phyloP scores from a whole-genome alignment of 208 protist species.

The Leishmania amazonensis region DNA sequence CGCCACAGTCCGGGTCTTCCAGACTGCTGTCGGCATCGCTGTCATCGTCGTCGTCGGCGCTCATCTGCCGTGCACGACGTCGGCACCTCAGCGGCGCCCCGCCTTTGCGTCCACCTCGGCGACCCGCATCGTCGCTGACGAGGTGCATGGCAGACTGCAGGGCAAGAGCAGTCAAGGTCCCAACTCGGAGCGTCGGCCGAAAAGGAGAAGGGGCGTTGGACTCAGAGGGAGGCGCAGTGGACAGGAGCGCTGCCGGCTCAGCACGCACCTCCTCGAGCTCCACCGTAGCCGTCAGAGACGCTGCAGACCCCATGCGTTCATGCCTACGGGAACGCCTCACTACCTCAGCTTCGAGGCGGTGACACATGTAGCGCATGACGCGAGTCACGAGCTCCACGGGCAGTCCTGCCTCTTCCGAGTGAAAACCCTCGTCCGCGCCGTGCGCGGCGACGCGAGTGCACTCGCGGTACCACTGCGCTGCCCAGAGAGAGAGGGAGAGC shows the following conservation, averaged over 20 bases:
- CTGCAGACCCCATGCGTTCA: background rate
- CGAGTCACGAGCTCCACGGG: constrained; percentile 14
- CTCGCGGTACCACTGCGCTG: constrained; percentile 25
- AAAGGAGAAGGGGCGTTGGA: background rate
- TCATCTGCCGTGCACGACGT: background rate
- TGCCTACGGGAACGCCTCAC: background rate
- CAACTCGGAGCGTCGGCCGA: constrained; percentile 16
- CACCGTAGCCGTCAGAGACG: background rate
- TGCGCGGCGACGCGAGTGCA: constrained; percentile 27
- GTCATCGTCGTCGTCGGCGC: background rate
- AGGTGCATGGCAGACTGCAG: constrained; percentile 3
- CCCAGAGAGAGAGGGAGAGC: constrained; percentile 2
- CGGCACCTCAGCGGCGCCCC: background rate
- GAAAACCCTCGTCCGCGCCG: constrained; percentile 39
- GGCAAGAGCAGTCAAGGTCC: constrained; percentile 11
- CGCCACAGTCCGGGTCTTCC: background rate
- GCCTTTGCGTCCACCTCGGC: background rate
- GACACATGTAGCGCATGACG: constrained; percentile 21
- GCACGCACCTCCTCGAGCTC: background rate
- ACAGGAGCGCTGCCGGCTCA: background rate
- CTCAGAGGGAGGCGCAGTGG: background rate
- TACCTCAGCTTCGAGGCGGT: constrained; percentile 21
- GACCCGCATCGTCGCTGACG: too few relatives aligned
- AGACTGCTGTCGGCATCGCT: background rate
- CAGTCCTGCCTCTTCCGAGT: constrained; percentile 19